These are phyloP conservation scores for Cryptosporidium meleagridis DNA, from an alignment of 169 alveolate species.

Conservation along the genomic window DNA sequence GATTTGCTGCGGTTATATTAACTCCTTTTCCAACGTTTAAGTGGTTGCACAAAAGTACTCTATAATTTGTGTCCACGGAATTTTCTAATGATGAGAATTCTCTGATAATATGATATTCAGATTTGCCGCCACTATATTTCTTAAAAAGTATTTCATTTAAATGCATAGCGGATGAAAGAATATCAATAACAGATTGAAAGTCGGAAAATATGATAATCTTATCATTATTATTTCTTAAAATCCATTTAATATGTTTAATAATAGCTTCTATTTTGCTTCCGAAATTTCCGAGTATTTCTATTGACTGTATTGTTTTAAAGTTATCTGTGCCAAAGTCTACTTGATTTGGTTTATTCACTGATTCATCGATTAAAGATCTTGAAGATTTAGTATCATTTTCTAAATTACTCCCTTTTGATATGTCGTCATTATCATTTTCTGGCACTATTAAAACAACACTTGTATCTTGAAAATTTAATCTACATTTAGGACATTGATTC, in stretches of 20 bases:
- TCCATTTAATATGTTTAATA: conserved; percentile 61
- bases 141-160: conserved; percentile 25
- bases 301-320: background rate
- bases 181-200: conserved; percentile 45
- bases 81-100: background rate
- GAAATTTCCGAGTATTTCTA: conserved; percentile 31
- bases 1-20: conserved; percentile 79
- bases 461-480: conserved; percentile 19
- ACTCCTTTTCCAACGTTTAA: conserved; percentile 79
- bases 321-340: background rate
- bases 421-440: background rate
- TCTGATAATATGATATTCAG: conserved; percentile 31
- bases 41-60: conserved; percentile 45
- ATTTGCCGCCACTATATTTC: conserved; percentile 34
- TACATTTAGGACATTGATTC: conserved; percentile 59
- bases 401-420: background rate
- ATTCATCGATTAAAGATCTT: background rate
- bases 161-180: conserved; percentile 23
- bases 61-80: background rate
- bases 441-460: conserved; percentile 60
- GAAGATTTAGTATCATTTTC: background rate
- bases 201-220: conserved; percentile 54
- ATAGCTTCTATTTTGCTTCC: conserved; percentile 63
- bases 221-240: conserved; percentile 13
- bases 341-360: background rate